These are phyloP conservation scores for Plasmodium fragile DNA, from an alignment of 169 alveolate genomes.

Conservation along the genomic window DNA sequence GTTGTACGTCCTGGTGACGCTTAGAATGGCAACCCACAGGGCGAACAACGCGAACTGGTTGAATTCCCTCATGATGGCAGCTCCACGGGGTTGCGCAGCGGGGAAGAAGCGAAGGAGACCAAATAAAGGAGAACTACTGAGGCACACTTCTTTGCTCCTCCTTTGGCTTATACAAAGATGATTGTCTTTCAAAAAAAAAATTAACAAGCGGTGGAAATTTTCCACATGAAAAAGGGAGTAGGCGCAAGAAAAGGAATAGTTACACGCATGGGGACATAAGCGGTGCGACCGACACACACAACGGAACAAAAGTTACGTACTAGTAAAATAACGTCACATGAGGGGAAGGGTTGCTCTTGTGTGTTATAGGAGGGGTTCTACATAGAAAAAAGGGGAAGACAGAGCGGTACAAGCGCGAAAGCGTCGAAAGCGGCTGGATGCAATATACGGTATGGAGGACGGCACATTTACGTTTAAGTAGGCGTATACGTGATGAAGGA, in stretches of 20 bases:
- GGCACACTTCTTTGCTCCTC: neutral
- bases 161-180: neutral
- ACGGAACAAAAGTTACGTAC: neutral
- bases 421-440: neutral
- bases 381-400: neutral
- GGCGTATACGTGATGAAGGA: neutral
- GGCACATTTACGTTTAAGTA: neutral
- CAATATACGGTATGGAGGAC: neutral
- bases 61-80: neutral
- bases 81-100: neutral
- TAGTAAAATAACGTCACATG: neutral
- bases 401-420: neutral
- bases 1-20: neutral
- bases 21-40: constrained; percentile 3
- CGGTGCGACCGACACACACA: neutral
- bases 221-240: neutral
- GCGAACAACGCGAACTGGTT: neutral
- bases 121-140: neutral
- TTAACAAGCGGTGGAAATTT: neutral
- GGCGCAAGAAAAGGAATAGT: neutral
- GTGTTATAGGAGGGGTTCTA: neutral
- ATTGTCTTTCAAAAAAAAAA: neutral
- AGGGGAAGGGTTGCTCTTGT: neutral
- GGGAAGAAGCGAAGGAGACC: neutral
- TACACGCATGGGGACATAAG: neutral